Evolutionary conservation across 768 basidiomycete species (phyloP).

Genomic region (Pleurotus tuoliensis): DNA sequence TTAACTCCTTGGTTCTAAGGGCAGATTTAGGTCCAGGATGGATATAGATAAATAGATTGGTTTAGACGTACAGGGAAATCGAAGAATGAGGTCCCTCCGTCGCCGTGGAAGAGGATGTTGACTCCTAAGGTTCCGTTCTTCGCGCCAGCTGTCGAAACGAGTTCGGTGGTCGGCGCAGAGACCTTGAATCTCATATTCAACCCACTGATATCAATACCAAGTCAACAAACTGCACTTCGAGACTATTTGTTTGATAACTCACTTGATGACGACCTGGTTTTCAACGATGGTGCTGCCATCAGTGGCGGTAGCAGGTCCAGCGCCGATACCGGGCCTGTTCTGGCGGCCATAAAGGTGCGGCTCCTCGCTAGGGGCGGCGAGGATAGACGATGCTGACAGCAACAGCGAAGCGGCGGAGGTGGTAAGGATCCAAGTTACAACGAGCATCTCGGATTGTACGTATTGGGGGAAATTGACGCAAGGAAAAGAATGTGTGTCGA

Average conservation of each 20-base stretch:
- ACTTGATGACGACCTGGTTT: slow-evolving; percentile 11
- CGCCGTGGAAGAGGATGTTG: slow-evolving; percentile 15
- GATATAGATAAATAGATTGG: background rate
- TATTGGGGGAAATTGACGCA: background rate
- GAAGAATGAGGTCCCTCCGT: slow-evolving; percentile 17
- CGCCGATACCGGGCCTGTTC: slow-evolving; percentile 5
- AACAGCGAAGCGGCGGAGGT: background rate
- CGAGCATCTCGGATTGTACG: background rate
- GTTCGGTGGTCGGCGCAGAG: slow-evolving; percentile 9
- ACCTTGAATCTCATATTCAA: slow-evolving; percentile 10
- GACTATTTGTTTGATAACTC: background rate
- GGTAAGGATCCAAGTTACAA: background rate
- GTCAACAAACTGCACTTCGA: background rate
- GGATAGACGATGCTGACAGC: background rate
- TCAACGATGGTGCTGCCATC: slow-evolving; percentile 10
- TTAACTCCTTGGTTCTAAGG: slow-evolving; percentile 18
- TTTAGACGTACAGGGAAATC: slow-evolving; percentile 16
- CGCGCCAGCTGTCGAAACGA: slow-evolving; percentile 5
- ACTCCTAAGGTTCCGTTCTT: slow-evolving; percentile 6
- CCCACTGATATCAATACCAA: background rate
- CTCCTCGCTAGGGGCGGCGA: background rate
- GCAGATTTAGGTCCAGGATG: background rate
- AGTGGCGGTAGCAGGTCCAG: slow-evolving; percentile 5
- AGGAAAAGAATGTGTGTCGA: background rate
- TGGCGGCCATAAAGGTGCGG: background rate